These are phyloP conservation scores for Venturia aucupariae DNA, from an alignment of 2,329 filamentous ascomycete genomes.

Conservation along the genomic window DNA sequence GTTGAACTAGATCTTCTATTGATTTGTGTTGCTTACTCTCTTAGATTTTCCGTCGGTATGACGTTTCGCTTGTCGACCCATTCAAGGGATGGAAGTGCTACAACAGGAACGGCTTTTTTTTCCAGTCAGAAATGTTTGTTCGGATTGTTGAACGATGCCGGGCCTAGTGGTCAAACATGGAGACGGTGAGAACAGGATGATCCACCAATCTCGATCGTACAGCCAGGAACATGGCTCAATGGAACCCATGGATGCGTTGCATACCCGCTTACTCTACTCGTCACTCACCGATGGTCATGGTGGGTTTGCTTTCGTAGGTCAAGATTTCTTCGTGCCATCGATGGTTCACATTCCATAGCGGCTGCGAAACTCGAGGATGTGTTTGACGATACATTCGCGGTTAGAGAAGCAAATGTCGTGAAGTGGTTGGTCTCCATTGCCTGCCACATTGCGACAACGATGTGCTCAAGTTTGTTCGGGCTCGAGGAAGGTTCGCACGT, in stretches of 20 bases:
- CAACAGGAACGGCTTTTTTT: conserved; percentile 14
- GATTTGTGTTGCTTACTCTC: not conserved
- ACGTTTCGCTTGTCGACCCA: conserved; percentile 10
- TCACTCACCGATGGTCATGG: too few species aligned
- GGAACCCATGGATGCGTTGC: not conserved
- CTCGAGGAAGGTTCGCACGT: not conserved
- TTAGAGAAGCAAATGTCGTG: not conserved
- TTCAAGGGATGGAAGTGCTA: conserved; percentile 12
- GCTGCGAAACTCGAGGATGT: not conserved
- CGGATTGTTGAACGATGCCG: conserved; percentile 2
- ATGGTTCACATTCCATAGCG: not conserved
- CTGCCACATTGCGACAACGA: not conserved
- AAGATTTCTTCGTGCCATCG: not conserved
- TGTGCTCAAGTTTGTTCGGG: not conserved
- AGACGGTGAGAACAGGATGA: too few species aligned
- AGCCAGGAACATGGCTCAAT: not conserved
- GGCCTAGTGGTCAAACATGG: not conserved
- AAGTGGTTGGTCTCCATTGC: not conserved
- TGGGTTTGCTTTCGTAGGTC: not conserved
- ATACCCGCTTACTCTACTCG: not conserved
- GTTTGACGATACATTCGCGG: not conserved
- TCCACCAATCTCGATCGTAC: not conserved
- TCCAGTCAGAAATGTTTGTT: conserved; percentile 13
- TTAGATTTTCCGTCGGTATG: conserved; percentile 13
- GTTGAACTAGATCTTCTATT: not conserved